phyloP scores from a whole-genome alignment of 2,329 filamentous ascomycete genomes.

The Pseudogymnoascus sp. region DNA sequence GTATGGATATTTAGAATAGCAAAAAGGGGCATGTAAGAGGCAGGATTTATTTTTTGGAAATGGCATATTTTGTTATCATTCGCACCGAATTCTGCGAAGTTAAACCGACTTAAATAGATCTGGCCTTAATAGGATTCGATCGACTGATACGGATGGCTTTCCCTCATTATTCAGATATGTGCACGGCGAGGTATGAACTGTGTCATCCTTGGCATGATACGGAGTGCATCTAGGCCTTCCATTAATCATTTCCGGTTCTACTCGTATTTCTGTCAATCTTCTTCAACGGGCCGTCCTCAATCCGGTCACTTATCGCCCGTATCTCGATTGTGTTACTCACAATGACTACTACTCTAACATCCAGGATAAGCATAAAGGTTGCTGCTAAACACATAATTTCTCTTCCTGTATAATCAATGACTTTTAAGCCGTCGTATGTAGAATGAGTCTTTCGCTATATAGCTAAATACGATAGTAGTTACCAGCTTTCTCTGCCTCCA shows the following conservation, averaged over 20 bases:
- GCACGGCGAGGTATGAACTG: not conserved
- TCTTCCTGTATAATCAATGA: not conserved
- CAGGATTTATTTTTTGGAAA: not conserved
- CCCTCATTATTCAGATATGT: not conserved
- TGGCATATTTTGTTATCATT: not conserved
- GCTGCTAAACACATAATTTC: not conserved
- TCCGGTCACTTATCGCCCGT: not conserved
- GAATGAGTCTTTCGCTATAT: not conserved
- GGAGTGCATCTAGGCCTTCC: not conserved
- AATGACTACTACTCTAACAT: not conserved
- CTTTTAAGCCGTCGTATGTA: not conserved
- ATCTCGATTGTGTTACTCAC: not conserved
- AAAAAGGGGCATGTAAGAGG: not conserved
- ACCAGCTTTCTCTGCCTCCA: not conserved
- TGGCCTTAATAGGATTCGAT: not conserved
- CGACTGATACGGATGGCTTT: not conserved
- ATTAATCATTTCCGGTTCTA: not conserved
- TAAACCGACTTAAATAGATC: not conserved
- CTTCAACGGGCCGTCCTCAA: not conserved
- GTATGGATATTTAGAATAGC: not conserved
- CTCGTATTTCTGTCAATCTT: not conserved
- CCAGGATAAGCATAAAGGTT: not conserved
- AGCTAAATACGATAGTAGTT: not conserved
- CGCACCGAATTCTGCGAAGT: not conserved
- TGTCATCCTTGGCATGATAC: not conserved